These are phyloP conservation scores for Paxillus ammoniavirescens DNA, from an alignment of 768 basidiomycete species.

Conservation along the genomic window DNA sequence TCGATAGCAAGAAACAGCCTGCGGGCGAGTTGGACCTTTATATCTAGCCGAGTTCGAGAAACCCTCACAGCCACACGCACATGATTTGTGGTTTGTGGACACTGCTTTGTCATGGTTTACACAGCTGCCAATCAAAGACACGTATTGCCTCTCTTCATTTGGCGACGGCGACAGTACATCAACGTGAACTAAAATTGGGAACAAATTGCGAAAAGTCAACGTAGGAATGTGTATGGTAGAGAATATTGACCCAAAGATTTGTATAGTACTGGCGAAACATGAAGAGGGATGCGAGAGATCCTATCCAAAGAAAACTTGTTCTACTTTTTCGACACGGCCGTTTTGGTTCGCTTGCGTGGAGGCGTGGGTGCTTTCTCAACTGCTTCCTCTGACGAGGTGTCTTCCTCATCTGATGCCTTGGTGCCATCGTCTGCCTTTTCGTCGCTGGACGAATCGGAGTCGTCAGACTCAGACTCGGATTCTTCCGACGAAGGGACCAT, in stretches of 20 bases:
- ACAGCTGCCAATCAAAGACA: conserved; percentile 12
- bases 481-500: conserved; percentile 27
- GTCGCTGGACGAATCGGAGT: conserved; percentile 23
- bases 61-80: conserved; percentile 13
- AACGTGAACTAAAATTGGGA: not conserved
- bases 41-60: conserved; percentile 8
- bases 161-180: not conserved
- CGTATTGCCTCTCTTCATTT: too few relatives aligned
- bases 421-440: conserved; percentile 19
- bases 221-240: conserved; percentile 18
- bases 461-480: conserved; percentile 28
- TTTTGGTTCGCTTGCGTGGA: conserved; percentile 31
- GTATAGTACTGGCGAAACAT: conserved; percentile 24
- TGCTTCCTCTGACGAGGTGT: conserved; percentile 14
- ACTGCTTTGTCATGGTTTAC: conserved; percentile 33
- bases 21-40: conserved; percentile 15
- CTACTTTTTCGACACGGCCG: conserved; percentile 26
- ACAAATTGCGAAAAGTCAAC: not conserved
- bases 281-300: not conserved
- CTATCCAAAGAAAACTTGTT: conserved; percentile 1
- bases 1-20: conserved; percentile 5
- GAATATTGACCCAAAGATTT: conserved; percentile 26
- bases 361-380: conserved; percentile 30
- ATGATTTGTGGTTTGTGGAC: conserved; percentile 25
- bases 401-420: conserved; percentile 26